phyloP scores from a whole-genome alignment of 2,329 filamentous ascomycete genomes.

The Metarhizium robertsii region DNA sequence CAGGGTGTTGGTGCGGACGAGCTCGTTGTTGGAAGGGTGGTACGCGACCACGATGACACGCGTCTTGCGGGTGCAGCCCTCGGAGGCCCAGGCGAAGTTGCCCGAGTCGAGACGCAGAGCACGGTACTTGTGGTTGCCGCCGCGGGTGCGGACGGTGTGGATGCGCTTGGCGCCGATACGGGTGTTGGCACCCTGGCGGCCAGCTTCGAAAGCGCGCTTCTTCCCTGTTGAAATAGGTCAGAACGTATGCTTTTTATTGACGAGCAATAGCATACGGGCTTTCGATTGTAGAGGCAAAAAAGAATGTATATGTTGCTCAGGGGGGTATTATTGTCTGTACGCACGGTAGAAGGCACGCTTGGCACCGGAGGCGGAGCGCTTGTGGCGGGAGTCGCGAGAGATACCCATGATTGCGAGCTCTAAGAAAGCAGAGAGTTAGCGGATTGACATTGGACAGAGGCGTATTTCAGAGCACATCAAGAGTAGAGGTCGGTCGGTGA shows the following conservation, averaged over 20 bases:
- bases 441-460: not conserved
- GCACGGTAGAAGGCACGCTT: slow-evolving; percentile 90
- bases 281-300: slow-evolving; percentile 33
- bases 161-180: slow-evolving; percentile 96
- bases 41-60: slow-evolving; percentile 97
- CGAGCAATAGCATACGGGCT: slow-evolving; percentile 48
- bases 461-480: not conserved
- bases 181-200: slow-evolving; percentile 98
- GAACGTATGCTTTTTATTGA: slow-evolving; percentile 47
- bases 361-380: slow-evolving; percentile 97
- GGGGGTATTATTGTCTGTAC: slow-evolving; percentile 27
- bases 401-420: slow-evolving; percentile 93
- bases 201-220: slow-evolving; percentile 99
- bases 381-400: slow-evolving; percentile 99
- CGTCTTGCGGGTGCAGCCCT: slow-evolving; percentile 97
- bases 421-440: slow-evolving; percentile 22
- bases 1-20: slow-evolving; percentile 99
- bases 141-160: slow-evolving; percentile 92
- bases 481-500: not conserved
- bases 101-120: slow-evolving; percentile 96
- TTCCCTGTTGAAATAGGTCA: slow-evolving; percentile 71
- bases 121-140: slow-evolving; percentile 99
- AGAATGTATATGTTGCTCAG: slow-evolving; percentile 7
- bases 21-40: slow-evolving; percentile 99
- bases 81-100: slow-evolving; percentile 99